Evolutionary conservation across 2,329 filamentous ascomycete species (phyloP).

Genomic region (Exophiala sideris): DNA sequence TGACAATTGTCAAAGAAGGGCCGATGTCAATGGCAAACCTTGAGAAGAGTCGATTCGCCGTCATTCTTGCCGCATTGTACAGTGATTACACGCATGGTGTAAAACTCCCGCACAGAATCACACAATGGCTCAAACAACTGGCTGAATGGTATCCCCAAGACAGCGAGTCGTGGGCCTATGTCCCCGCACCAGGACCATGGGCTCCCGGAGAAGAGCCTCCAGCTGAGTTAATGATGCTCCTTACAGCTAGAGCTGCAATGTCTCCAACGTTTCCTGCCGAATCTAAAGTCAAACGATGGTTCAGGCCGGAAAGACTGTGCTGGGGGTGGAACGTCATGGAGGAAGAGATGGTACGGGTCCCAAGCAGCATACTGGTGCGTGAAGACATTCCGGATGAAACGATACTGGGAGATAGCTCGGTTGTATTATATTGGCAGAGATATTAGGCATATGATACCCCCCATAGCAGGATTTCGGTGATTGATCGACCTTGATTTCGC

Average conservation of each 20-base stretch:
- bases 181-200: slow-evolving; percentile 26
- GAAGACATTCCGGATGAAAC: background rate
- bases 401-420: background rate
- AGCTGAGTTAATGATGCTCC: slow-evolving; percentile 20
- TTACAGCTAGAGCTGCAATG: slow-evolving; percentile 15
- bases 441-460: slow-evolving; percentile 4
- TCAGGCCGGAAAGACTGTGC: slow-evolving; percentile 31
- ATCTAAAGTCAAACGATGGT: slow-evolving; percentile 19
- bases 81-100: slow-evolving; percentile 21
- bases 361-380: slow-evolving; percentile 9
- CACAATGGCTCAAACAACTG: slow-evolving; percentile 34
- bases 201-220: slow-evolving; percentile 24
- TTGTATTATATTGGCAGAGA: slow-evolving; percentile 19
- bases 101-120: slow-evolving; percentile 34
- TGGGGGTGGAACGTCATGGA: slow-evolving; percentile 44
- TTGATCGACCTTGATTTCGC: too few relatives aligned
- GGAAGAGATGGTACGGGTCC: slow-evolving; percentile 33
- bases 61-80: slow-evolving; percentile 26
- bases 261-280: slow-evolving; percentile 14
- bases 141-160: slow-evolving; percentile 29
- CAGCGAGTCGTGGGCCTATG: slow-evolving; percentile 32
- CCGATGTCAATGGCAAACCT: background rate
- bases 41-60: slow-evolving; percentile 20
- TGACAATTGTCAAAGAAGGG: background rate
- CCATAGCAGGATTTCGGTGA: background rate